Conservation (phyloP, 1,139 yeast species). For the Zhuliangozyma parablackwelliae region DNA sequence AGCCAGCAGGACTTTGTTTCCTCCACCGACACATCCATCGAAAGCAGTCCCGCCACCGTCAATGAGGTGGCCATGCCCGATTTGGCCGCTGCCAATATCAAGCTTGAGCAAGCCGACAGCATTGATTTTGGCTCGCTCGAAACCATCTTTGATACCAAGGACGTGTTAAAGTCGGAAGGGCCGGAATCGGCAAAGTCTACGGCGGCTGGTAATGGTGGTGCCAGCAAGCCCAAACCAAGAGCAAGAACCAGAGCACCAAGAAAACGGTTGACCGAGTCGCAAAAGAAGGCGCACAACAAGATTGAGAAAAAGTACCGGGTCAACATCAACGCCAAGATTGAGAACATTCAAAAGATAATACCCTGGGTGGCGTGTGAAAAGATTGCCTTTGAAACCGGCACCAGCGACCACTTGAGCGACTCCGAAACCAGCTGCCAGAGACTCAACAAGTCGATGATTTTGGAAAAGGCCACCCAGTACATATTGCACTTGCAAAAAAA, state of each 20-base stretch:
- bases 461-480: constrained; percentile 64
- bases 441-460: constrained; percentile 59
- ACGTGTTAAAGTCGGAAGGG: constrained; percentile 15
- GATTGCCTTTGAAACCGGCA: constrained; percentile 53
- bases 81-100: constrained; percentile 8
- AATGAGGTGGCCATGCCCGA: constrained; percentile 3
- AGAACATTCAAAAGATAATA: constrained; percentile 58
- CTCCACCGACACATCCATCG: constrained; percentile 7
- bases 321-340: constrained; percentile 68
- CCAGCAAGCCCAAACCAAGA: constrained; percentile 10
- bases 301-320: constrained; percentile 69
- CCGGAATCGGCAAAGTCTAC: constrained; percentile 1
- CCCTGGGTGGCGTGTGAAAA: constrained; percentile 60
- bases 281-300: constrained; percentile 68
- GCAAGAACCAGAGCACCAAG: constrained; percentile 44
- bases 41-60: constrained; percentile 7
- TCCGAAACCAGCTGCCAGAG: constrained; percentile 17
- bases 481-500: constrained; percentile 29
- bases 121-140: constrained; percentile 16
- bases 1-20: constrained; percentile 4
- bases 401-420: constrained; percentile 6
- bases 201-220: neutral
- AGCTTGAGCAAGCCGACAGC: constrained; percentile 8
- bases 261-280: constrained; percentile 55
- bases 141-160: constrained; percentile 23